Evolutionary conservation across 257 asterid genomes (phyloP), one percentile per base, ranked within the genome.

Genomic region (Cruciata laevipes): DNA sequence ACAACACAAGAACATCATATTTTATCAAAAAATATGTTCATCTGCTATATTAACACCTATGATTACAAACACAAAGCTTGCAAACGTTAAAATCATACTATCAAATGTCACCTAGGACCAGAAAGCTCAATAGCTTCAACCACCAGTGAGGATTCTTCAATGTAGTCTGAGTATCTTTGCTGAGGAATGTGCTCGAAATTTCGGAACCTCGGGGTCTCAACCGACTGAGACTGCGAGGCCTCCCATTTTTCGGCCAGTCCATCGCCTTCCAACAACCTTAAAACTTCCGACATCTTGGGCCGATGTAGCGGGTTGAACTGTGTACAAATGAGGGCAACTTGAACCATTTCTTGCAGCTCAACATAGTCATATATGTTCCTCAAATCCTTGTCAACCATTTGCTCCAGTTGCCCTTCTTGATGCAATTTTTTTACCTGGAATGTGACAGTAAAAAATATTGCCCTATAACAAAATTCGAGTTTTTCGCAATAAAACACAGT

Each of bases 51-150:
- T 64, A 74, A 86, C 87, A 83, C 12, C 75, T 70, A 64, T 37
- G 52, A 16, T 5, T 17, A 47, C 55, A 47, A 47, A 47, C 55
- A 47, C 20, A 47, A 27, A 24, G 44, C 51, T 55, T 63, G 63
- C 60, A 57, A 63, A 37, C 6, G 24, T 23, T 4, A 0, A 2
- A 59, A 59, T 37, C 21, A 38, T 49, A 58, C n/a, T 25, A 14
- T 0, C 27, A 38, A 55, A 69, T 62, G 86, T 87, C 95, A 93
- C 71, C 99, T 80, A 16, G 99, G 99, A 25, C 97, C 97, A 11
- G 97, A 93, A 53, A 94, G 92, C 67, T 94, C 97, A 86, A 90
- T 88, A 6, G 91, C 92, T 86, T 94, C 99, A 49, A 89, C 84
- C 51, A 85, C 87, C 21, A 88, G 81, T 14, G 99, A 85, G 0